A percentile compares a stretch with the other conserved stretches of the same genome.
Conservation (phyloP, 2,329 filamentous ascomycete species). For the Nemania sp. region DNA sequence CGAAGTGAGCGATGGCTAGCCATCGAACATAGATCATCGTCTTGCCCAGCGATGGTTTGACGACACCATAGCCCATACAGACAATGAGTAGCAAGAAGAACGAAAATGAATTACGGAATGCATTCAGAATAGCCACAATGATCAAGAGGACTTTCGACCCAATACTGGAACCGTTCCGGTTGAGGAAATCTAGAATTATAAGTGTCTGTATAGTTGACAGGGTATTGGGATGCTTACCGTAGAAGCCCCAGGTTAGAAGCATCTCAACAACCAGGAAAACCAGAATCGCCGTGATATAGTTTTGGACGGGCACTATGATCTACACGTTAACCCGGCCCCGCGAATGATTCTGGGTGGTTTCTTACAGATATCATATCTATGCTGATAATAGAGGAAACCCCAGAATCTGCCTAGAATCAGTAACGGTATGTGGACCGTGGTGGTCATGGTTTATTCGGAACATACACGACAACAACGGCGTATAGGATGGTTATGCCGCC, state of each 20-base stretch:
- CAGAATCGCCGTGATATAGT: slow-evolving; percentile 97
- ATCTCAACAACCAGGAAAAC: slow-evolving; percentile 94
- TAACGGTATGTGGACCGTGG: slow-evolving; percentile 27
- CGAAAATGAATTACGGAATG: slow-evolving; percentile 93
- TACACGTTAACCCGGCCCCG: slow-evolving; percentile 40
- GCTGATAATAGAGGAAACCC: slow-evolving; percentile 94
- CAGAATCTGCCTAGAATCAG: slow-evolving; percentile 64
- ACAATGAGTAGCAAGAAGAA: slow-evolving; percentile 98
- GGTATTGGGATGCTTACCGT: slow-evolving; percentile 59
- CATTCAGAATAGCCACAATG: slow-evolving; percentile 89
- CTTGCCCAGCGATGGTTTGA: slow-evolving; percentile 87
- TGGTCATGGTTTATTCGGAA: slow-evolving; percentile 23
- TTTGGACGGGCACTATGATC: slow-evolving; percentile 81
- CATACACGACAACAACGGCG: slow-evolving; percentile 76
- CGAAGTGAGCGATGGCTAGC: slow-evolving; percentile 88
- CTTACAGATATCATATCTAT: slow-evolving; percentile 85
- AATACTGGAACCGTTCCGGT: slow-evolving; percentile 81
- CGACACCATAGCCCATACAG: slow-evolving; percentile 98
- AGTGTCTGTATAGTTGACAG: slow-evolving; percentile 35
- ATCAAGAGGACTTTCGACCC: slow-evolving; percentile 86
- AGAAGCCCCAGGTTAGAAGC: slow-evolving; percentile 98
- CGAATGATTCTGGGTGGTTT: neutral
- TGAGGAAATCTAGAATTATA: slow-evolving; percentile 76
- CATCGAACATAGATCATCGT: slow-evolving; percentile 94
- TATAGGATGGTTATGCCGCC: slow-evolving; percentile 93